A percentile compares a stretch with the other conserved stretches of the same genome.
phyloP scores from a whole-genome alignment of 805 yeast species.

The Myxozyma melibiosi region DNA sequence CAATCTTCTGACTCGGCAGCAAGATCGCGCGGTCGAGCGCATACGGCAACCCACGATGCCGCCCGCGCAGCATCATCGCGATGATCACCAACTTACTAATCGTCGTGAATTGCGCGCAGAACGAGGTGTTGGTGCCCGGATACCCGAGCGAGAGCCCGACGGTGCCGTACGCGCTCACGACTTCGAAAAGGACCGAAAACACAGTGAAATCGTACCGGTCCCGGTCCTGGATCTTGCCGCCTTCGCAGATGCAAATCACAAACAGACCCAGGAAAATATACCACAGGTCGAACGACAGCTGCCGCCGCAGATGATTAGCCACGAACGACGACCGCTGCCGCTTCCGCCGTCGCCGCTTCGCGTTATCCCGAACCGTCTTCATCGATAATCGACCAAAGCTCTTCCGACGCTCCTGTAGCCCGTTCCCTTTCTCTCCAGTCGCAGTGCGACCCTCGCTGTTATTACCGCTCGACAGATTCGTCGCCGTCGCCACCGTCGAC shows the following conservation, averaged over 20 bases:
- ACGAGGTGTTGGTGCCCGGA: constrained; percentile 65
- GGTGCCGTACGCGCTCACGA: constrained; percentile 94
- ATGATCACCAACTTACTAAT: constrained; percentile 82
- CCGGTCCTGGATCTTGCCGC: constrained; percentile 53
- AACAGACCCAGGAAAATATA: constrained; percentile 83
- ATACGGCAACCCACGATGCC: constrained; percentile 96
- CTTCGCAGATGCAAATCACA: constrained; percentile 84
- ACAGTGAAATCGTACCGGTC: constrained; percentile 58
- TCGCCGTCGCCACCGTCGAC: background rate
- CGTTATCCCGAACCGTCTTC: constrained; percentile 8
- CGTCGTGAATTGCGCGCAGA: constrained; percentile 68
- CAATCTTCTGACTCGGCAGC: constrained; percentile 65
- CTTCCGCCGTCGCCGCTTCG: constrained; percentile 38
- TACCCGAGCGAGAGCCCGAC: constrained; percentile 92
- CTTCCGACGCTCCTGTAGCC: background rate
- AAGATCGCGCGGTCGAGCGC: constrained; percentile 91
- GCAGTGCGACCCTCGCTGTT: background rate
- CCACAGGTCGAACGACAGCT: constrained; percentile 94
- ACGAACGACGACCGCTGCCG: constrained; percentile 62
- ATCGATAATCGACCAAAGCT: constrained; percentile 5
- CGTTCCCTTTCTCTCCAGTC: background rate
- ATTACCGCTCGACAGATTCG: background rate
- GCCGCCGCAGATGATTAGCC: constrained; percentile 86
- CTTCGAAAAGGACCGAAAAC: constrained; percentile 79
- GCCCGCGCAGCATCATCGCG: constrained; percentile 90